A percentile compares a stretch with the other conserved stretches of the same genome.
Conservation (phyloP, 306 rosid genomes). For the Amphicarpaea edgeworthii region DNA sequence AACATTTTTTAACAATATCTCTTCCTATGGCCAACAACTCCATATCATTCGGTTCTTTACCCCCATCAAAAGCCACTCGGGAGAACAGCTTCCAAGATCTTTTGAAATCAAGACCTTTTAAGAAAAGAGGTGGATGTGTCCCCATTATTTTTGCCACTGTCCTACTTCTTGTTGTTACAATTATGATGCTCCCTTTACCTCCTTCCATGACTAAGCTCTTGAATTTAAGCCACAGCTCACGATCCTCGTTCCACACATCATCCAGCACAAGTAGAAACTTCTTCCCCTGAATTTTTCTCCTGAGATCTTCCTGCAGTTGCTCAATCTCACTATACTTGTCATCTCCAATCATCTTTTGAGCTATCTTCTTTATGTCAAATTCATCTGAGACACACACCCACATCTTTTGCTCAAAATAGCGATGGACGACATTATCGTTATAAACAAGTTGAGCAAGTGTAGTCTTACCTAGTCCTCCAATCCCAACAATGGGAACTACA, state of each 20-base stretch:
- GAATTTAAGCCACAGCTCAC: slow-evolving; percentile 30
- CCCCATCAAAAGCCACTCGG: slow-evolving; percentile 37
- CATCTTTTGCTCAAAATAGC: slow-evolving; percentile 38
- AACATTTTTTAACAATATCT: slow-evolving; percentile 46
- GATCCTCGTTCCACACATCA: slow-evolving; percentile 52
- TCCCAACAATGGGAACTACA: slow-evolving; percentile 47
- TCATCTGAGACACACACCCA: slow-evolving; percentile 62
- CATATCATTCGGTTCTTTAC: slow-evolving; percentile 7
- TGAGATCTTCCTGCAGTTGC: slow-evolving; percentile 20
- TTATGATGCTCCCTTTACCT: slow-evolving; percentile 49
- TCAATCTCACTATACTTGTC: slow-evolving; percentile 27
- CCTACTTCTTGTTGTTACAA: slow-evolving; percentile 48
- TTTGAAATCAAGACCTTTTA: slow-evolving; percentile 34
- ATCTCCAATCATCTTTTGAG: slow-evolving; percentile 40
- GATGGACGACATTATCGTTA: slow-evolving; percentile 16
- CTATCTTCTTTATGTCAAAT: slow-evolving; percentile 45
- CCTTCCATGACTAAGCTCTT: slow-evolving; percentile 41
- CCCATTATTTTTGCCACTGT: slow-evolving; percentile 27
- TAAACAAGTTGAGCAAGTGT: slow-evolving; percentile 52
- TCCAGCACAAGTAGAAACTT: slow-evolving; percentile 56
- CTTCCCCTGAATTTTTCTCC: slow-evolving; percentile 37
- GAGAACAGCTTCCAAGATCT: slow-evolving; percentile 43
- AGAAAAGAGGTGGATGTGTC: neutral
- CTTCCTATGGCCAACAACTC: slow-evolving; percentile 26
- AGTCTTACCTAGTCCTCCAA: slow-evolving; percentile 62